A percentile compares a stretch with the other conserved stretches of the same genome.
Evolutionary conservation across 2,329 filamentous ascomycete species (phyloP).

Genomic region (Aspergillus fijiensis): DNA sequence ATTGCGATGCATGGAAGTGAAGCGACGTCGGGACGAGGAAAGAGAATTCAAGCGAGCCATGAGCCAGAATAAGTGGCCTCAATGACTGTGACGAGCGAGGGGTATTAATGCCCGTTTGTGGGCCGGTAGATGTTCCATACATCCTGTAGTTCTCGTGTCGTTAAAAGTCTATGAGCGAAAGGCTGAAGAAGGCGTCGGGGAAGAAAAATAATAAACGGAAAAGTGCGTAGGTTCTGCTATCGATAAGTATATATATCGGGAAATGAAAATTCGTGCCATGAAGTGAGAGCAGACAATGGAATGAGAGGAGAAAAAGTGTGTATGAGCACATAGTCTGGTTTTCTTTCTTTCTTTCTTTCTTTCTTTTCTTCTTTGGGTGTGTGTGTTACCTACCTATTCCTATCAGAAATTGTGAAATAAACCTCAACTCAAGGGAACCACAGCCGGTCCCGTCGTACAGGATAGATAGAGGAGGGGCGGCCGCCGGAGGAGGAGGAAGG

Average conservation of each 20-base stretch:
- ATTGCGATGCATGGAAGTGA: conserved; percentile 92
- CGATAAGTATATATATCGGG: neutral
- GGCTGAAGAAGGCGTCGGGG: conserved; percentile 3
- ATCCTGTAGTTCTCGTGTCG: conserved; percentile 53
- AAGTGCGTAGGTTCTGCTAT: conserved; percentile 3
- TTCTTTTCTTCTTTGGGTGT: too few relatives aligned
- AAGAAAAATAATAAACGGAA: conserved; percentile 3
- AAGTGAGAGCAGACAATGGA: neutral
- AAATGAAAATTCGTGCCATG: neutral
- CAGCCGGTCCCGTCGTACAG: conserved; percentile 10
- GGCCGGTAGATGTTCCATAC: conserved; percentile 79
- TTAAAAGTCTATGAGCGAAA: conserved; percentile 10
- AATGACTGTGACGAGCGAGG: conserved; percentile 91
- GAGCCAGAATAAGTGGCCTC: conserved; percentile 82
- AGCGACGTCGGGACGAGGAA: conserved; percentile 93
- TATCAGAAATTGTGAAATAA: neutral
- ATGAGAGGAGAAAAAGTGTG: neutral
- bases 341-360: neutral
- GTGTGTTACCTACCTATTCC: conserved; percentile 4
- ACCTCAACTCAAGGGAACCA: neutral
- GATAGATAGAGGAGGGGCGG: conserved; percentile 9
- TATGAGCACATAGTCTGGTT: neutral
- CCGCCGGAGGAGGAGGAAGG: neutral
- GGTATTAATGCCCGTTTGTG: conserved; percentile 95
- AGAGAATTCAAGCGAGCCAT: conserved; percentile 93